A percentile compares a stretch with the other conserved stretches of the same genome.
Evolutionary conservation across 345 rosid species (phyloP).

Genomic region (Euphorbia peplus): DNA sequence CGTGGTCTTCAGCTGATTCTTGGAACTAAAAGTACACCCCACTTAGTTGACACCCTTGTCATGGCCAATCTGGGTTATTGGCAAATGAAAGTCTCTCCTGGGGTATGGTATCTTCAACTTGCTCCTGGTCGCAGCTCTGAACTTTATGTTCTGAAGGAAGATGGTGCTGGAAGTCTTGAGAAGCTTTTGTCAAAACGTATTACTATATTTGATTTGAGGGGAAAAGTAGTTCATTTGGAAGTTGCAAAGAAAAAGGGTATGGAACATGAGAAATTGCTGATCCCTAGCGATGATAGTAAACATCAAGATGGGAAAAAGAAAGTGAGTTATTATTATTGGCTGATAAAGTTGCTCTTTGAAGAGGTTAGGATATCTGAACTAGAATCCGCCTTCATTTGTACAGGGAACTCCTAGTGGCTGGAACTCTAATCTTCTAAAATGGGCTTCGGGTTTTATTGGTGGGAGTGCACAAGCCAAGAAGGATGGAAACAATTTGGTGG

Average conservation of each 20-base stretch:
- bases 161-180: constrained; percentile 41
- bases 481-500: constrained; percentile 33
- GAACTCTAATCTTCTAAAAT: constrained; percentile 87
- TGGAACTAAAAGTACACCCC: constrained; percentile 86
- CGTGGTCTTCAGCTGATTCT: constrained; percentile 98
- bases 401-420: constrained; percentile 51
- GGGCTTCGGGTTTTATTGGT: constrained; percentile 93
- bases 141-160: constrained; percentile 64
- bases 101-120: constrained; percentile 97
- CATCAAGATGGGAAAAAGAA: constrained; percentile 39
- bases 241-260: constrained; percentile 83
- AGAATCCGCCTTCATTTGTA: constrained; percentile 19
- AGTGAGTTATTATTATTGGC: constrained; percentile 36
- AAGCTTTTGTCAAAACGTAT: constrained; percentile 62
- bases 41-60: constrained; percentile 94
- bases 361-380: constrained; percentile 9
- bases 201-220: constrained; percentile 82
- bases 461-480: constrained; percentile 55
- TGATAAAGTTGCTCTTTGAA: constrained; percentile 7
- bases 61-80: constrained; percentile 99
- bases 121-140: constrained; percentile 98
- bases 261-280: constrained; percentile 83
- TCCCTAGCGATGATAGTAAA: constrained; percentile 57
- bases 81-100: constrained; percentile 99
- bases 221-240: constrained; percentile 92